Percentiles rank a stretch among this genome's conserved stretches.
phyloP scores from a whole-genome alignment of 2,329 filamentous ascomycete species.

The Madurella mycetomatis region DNA sequence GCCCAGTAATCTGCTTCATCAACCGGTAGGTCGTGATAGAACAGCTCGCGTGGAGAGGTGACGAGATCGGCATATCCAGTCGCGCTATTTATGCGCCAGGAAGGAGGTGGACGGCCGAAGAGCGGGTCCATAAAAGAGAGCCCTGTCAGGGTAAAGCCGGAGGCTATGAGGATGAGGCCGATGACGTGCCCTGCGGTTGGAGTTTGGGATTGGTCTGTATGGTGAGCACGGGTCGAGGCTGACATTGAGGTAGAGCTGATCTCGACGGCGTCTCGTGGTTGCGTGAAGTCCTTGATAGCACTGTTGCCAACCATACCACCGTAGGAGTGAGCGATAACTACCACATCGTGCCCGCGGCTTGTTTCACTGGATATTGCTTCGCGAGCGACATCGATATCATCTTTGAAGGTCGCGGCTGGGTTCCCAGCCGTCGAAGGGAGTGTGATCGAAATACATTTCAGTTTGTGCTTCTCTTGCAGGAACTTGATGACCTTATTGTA shows the following conservation, averaged over 20 bases:
- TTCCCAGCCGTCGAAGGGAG: constrained; percentile 37
- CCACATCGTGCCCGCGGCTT: constrained; percentile 37
- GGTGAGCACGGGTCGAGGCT: too few species aligned
- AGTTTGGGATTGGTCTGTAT: too few species aligned
- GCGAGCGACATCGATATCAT: constrained; percentile 39
- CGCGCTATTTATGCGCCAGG: constrained; percentile 36
- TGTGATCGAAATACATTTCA: constrained; percentile 33
- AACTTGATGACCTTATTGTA: constrained; percentile 30
- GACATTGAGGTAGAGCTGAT: neutral
- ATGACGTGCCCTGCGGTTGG: constrained; percentile 36
- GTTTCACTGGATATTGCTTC: constrained; percentile 35
- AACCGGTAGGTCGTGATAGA: constrained; percentile 47
- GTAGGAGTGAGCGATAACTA: constrained; percentile 47
- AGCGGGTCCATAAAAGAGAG: constrained; percentile 39
- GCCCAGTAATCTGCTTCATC: constrained; percentile 42
- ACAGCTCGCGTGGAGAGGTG: constrained; percentile 36
- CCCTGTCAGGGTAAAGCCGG: constrained; percentile 39
- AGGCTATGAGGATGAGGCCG: constrained; percentile 42
- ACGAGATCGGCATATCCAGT: constrained; percentile 41
- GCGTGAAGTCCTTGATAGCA: constrained; percentile 40
- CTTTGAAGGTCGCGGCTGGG: constrained; percentile 35
- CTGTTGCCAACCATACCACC: constrained; percentile 44
- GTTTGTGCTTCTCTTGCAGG: constrained; percentile 29
- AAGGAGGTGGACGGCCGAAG: constrained; percentile 39
- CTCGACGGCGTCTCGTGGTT: neutral